Conservation (phyloP, 768 basidiomycete species). For the Trichaptum fuscoviolaceum region DNA sequence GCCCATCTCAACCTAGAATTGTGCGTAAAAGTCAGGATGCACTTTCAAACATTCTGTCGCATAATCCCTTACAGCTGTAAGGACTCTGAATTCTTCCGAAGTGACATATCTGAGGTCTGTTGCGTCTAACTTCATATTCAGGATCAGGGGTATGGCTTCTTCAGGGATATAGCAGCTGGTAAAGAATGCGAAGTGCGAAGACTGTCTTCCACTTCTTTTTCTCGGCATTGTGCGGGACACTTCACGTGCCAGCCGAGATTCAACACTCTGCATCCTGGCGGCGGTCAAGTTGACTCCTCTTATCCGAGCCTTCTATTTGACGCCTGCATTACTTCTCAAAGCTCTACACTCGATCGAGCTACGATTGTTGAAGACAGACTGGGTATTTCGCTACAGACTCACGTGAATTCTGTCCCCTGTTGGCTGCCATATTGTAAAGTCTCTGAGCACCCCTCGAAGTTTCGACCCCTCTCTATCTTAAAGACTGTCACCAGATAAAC, state of each 20-base stretch:
- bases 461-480: not conserved
- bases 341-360: no score
- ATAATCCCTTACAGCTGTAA: conserved; percentile 67
- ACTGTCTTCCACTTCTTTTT: conserved; percentile 1
- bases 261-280: no score
- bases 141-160: not conserved
- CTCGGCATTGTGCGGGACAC: not conserved
- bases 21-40: not conserved
- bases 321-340: no score
- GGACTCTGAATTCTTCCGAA: conserved; percentile 90
- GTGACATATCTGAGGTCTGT: conserved; percentile 92
- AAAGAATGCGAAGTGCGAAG: not conserved
- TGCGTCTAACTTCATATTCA: conserved; percentile 85
- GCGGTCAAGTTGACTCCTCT: no score
- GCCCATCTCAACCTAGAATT: conserved; percentile 85
- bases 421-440: no score
- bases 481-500: not conserved
- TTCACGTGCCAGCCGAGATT: no score
- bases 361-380: no score
- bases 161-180: not conserved
- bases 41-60: not conserved
- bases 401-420: no score
- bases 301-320: no score
- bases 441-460: not conserved
- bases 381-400: no score